phyloP scores from a whole-genome alignment of 2,329 filamentous ascomycete species.

The Myriosclerotinia duriaeana region DNA sequence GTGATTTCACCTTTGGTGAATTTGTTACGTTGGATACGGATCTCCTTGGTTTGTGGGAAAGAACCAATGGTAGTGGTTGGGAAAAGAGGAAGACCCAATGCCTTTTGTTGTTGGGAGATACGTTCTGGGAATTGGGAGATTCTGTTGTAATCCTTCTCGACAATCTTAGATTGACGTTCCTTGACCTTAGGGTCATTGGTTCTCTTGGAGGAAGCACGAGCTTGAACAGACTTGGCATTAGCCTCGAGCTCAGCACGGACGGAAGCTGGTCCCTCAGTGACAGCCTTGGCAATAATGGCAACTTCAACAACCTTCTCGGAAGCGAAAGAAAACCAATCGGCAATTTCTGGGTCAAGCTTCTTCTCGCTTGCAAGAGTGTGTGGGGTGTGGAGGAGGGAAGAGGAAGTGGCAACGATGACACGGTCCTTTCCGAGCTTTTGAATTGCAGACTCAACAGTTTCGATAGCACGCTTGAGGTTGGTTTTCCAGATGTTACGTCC shows the following conservation, averaged over 20 bases:
- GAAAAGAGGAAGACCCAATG: conserved; percentile 93
- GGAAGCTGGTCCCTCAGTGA: conserved; percentile 84
- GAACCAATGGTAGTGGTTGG: conserved; percentile 99
- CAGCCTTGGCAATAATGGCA: conserved; percentile 91
- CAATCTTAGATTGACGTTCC: conserved; percentile 89
- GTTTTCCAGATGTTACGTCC: conserved; percentile 99
- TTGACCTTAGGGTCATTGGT: conserved; percentile 98
- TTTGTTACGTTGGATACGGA: conserved; percentile 94
- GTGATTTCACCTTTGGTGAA: conserved; percentile 99
- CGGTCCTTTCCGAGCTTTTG: conserved; percentile 97
- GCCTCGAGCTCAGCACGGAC: conserved; percentile 89
- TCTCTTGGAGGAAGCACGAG: conserved; percentile 85
- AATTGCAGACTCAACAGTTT: conserved; percentile 82
- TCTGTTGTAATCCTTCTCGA: conserved; percentile 82
- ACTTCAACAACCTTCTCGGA: conserved; percentile 91
- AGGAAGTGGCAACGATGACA: conserved; percentile 94
- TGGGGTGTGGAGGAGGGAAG: conserved; percentile 95
- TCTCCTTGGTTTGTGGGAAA: conserved; percentile 99
- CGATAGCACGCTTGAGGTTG: conserved; percentile 94
- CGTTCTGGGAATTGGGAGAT: conserved; percentile 83
- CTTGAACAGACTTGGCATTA: conserved; percentile 91
- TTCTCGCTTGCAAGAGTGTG: conserved; percentile 98
- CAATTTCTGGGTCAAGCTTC: conserved; percentile 90
- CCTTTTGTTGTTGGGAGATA: conserved; percentile 84
- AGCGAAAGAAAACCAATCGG: conserved; percentile 98